Base-by-base conservation (phyloP, 805 yeast genomes). In the Metahyphopichia silvanorum region DNA sequence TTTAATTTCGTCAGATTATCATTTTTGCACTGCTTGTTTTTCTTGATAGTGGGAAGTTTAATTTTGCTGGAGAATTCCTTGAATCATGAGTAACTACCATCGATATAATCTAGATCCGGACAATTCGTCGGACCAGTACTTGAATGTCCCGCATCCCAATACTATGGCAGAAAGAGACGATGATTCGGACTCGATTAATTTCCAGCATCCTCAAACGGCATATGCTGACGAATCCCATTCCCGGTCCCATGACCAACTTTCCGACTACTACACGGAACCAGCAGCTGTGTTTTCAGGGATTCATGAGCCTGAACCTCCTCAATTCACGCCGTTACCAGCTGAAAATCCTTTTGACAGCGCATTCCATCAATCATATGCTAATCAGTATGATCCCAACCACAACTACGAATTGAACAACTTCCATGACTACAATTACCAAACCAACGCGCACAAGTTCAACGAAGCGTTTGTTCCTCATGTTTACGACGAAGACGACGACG, bases 391-490 rank as follows among this genome's bases (percentile, higher is more conserved):
- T 22, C 27, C 23, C 15, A 30, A 35, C 5, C 34, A 34, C 29
- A 37, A 47, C 39, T 46, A 44, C 31, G 53, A 45, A 29, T 29
- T 45, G 41, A 46, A 49, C 34, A 55, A 52, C 28, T 50, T 50
- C 32, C 55, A 44, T 25, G 47, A 48, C 35, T 37, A 39, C 27
- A 32, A 37, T 24, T 47, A 41, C 27, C 33, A 22, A 5, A 31
- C 32, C 20, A 31, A 29, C 17, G 32, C 33, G 16, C 32, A 32
- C 20, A 37, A 43, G 29, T 63, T 50, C 37, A 47, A 51, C 35
- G 66, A 61, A 44, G 61, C 71, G n/a, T 66, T 66, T 40, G 71
- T 64, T 10, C 70, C 71, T 11, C 60, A 65, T 43, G 64, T 57
- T 11, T 63, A 66, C 37, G 68, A 60, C 21, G 66, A 57, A 9